Evolutionary conservation across 2,329 filamentous ascomycete species (phyloP).

Genomic region (Fusarium sp.): DNA sequence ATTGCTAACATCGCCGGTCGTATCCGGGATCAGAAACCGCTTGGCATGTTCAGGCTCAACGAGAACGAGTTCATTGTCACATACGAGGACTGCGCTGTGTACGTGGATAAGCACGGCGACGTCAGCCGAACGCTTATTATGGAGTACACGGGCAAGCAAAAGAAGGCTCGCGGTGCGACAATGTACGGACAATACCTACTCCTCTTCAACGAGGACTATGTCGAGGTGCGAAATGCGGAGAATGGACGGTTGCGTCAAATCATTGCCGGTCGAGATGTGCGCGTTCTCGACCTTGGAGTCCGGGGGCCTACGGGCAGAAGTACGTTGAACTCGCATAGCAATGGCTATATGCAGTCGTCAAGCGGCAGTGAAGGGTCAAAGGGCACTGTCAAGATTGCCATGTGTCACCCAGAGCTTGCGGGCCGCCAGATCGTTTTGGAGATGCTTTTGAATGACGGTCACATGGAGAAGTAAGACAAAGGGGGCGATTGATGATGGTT

Average conservation of each 20-base stretch:
- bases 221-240: conserved; percentile 96
- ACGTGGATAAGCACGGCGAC: conserved; percentile 98
- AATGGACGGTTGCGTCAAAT: conserved; percentile 95
- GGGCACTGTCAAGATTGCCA: conserved; percentile 91
- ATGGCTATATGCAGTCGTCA: conserved; percentile 54
- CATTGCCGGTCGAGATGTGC: conserved; percentile 90
- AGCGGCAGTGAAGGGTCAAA: conserved; percentile 66
- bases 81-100: conserved; percentile 97
- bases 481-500: conserved; percentile 14
- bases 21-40: conserved; percentile 84
- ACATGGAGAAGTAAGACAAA: conserved; percentile 63
- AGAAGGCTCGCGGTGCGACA: conserved; percentile 84
- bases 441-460: conserved; percentile 91
- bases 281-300: conserved; percentile 89
- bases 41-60: conserved; percentile 97
- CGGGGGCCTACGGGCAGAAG: conserved; percentile 71
- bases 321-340: conserved; percentile 53
- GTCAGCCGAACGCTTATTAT: conserved; percentile 95
- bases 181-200: conserved; percentile 93
- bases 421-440: conserved; percentile 92
- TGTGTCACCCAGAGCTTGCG: conserved; percentile 92
- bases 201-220: conserved; percentile 95
- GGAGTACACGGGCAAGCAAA: conserved; percentile 95
- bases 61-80: conserved; percentile 93
- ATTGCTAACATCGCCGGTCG: conserved; percentile 89